These are phyloP conservation scores for Podospora sp. DNA, from an alignment of 495 filamentous ascomycete species.

Conservation along the genomic window DNA sequence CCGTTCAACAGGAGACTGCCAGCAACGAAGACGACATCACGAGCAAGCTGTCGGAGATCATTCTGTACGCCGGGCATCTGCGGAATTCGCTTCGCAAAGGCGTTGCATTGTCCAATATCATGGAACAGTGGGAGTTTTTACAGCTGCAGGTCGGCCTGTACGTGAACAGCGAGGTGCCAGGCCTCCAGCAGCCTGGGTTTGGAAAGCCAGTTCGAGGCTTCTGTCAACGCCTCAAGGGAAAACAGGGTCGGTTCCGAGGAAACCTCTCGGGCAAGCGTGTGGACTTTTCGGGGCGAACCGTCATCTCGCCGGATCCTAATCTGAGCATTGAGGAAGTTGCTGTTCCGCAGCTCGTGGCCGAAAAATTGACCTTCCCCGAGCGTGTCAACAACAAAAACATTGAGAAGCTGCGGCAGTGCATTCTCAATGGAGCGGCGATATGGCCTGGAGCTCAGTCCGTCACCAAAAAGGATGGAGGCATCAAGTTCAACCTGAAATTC, in stretches of 20 bases:
- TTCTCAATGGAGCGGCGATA: constrained; percentile 70
- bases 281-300: constrained; percentile 95
- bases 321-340: constrained; percentile 92
- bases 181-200: constrained; percentile 71
- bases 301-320: constrained; percentile 97
- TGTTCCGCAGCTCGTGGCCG: constrained; percentile 84
- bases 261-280: constrained; percentile 98
- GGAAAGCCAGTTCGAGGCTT: constrained; percentile 87
- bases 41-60: constrained; percentile 90
- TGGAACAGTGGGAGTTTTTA: constrained; percentile 98
- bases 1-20: constrained; percentile 84
- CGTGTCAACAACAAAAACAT: constrained; percentile 80
- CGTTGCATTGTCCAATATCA: constrained; percentile 80
- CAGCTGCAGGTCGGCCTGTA: constrained; percentile 95
- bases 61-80: constrained; percentile 82
- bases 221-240: constrained; percentile 93
- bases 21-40: constrained; percentile 97
- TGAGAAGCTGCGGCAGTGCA: constrained; percentile 70
- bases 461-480: constrained; percentile 64
- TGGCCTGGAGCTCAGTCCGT: constrained; percentile 89
- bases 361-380: constrained; percentile 94
- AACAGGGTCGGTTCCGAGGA: constrained; percentile 94
- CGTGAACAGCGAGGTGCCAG: constrained; percentile 95
- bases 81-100: constrained; percentile 78
- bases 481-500: constrained; percentile 75